A percentile compares a stretch with the other conserved stretches of the same genome.
These are phyloP conservation scores for Epithele typhae DNA, from an alignment of 768 basidiomycete genomes.

Conservation along the genomic window DNA sequence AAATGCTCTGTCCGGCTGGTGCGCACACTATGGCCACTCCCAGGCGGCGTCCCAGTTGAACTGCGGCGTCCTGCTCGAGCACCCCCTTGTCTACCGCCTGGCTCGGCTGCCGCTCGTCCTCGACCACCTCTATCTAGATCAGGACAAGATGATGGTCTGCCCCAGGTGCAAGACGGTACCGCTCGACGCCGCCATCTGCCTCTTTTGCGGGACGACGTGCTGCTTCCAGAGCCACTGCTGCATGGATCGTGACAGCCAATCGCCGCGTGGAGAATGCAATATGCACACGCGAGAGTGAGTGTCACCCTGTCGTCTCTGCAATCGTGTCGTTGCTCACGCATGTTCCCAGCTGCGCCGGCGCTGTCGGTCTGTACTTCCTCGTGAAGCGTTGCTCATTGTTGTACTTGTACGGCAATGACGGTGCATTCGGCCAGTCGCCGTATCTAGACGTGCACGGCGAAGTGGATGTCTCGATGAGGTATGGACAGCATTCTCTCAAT, in stretches of 20 bases:
- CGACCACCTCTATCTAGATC: conserved; percentile 77
- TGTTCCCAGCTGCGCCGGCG: conserved; percentile 75
- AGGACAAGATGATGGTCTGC: conserved; percentile 73
- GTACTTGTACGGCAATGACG: conserved; percentile 84
- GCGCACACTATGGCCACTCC: conserved; percentile 81
- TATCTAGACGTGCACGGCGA: conserved; percentile 96
- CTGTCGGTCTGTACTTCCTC: conserved; percentile 84
- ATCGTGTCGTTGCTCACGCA: not conserved
- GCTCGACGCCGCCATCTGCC: conserved; percentile 82
- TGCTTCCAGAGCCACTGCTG: conserved; percentile 96
- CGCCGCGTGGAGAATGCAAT: conserved; percentile 91
- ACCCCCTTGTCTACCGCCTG: conserved; percentile 78
- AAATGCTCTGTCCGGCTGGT: conserved; percentile 87
- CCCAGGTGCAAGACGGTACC: conserved; percentile 74
- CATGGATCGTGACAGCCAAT: conserved; percentile 58
- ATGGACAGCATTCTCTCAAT: conserved; percentile 16
- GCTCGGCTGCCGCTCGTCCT: conserved; percentile 76
- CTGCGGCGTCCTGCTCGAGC: conserved; percentile 78
- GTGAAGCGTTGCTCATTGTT: conserved; percentile 89
- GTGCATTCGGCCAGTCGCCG: conserved; percentile 84
- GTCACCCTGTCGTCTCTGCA: not conserved
- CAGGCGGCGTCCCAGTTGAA: conserved; percentile 76
- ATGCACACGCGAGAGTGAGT: conserved; percentile 92
- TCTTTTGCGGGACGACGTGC: conserved; percentile 82
- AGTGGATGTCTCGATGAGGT: conserved; percentile 90